Percentiles rank a stretch among this genome's conserved stretches.
Conservation (phyloP, 164 flowering plant species). For the Kingdonia uniflora region DNA sequence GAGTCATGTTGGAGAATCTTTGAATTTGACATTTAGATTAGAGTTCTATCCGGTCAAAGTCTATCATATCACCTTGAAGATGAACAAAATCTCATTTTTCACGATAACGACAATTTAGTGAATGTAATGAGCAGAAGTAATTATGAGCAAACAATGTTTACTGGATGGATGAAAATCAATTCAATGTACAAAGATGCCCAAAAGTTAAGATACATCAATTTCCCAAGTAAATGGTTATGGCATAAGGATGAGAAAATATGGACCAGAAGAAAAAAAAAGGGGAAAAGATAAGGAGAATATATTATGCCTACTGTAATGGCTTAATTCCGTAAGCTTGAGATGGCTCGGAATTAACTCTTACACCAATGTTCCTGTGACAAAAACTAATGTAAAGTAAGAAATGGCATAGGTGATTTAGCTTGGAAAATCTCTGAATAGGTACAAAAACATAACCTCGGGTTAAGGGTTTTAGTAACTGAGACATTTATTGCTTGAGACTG, state of each 20-base stretch:
- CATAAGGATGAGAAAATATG: background rate
- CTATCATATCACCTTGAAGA: background rate
- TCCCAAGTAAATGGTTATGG: background rate
- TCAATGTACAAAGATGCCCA: background rate
- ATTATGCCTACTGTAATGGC: too few relatives aligned
- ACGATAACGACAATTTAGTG: background rate
- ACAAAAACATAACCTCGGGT: too few relatives aligned
- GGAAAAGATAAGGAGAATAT: background rate
- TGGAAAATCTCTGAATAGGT: too few relatives aligned
- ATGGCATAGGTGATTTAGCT: too few relatives aligned
- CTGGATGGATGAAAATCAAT: background rate
- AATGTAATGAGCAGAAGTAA: background rate
- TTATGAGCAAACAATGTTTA: background rate
- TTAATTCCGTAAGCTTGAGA: too few relatives aligned
- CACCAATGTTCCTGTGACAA: too few relatives aligned
- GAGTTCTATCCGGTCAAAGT: background rate
- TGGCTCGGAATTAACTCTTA: too few relatives aligned
- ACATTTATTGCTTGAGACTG: too few relatives aligned
- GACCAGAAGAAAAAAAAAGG: background rate
- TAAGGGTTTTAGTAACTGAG: too few relatives aligned
- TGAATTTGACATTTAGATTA: background rate
- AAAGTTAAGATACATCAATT: background rate
- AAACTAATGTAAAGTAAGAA: too few relatives aligned
- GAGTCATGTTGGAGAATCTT: background rate
- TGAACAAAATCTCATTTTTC: background rate